Conservation (phyloP, 176 grass and related monocot genomes). For the Sorghum bicolor region DNA sequence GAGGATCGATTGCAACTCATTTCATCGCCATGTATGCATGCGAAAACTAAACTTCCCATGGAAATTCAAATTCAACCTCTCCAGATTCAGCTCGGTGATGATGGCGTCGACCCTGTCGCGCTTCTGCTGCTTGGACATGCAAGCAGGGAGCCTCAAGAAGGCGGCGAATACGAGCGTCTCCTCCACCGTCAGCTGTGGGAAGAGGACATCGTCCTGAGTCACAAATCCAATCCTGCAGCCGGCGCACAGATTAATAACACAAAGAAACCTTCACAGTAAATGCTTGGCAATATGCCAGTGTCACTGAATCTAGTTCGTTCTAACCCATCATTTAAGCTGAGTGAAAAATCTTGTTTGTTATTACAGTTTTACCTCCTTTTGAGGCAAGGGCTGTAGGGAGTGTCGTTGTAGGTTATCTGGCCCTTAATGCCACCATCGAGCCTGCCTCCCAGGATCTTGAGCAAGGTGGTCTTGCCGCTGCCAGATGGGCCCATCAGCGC, state of each 20-base stretch:
- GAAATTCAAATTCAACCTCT: slow-evolving; percentile 31
- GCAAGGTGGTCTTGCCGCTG: slow-evolving; percentile 91
- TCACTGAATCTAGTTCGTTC: not conserved
- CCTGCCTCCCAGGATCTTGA: slow-evolving; percentile 83
- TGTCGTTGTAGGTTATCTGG: slow-evolving; percentile 80
- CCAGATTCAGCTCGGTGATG: slow-evolving; percentile 75
- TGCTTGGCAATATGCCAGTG: no score
- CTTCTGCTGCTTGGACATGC: slow-evolving; percentile 86
- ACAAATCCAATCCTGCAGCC: slow-evolving; percentile 83
- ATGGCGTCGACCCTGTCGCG: slow-evolving; percentile 65
- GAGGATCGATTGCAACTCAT: not conserved
- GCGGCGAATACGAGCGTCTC: slow-evolving; percentile 93
- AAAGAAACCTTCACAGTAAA: no score
- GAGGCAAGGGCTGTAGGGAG: slow-evolving; percentile 66
- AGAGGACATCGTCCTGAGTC: slow-evolving; percentile 88
- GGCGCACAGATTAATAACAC: not conserved
- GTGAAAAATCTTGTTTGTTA: not conserved
- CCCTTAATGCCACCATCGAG: slow-evolving; percentile 62
- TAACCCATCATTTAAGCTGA: not conserved
- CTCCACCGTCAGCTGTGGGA: slow-evolving; percentile 90
- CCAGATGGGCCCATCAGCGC: slow-evolving; percentile 91
- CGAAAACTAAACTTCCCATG: not conserved
- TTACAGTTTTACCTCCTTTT: slow-evolving; percentile 56
- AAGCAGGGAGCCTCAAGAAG: slow-evolving; percentile 71
- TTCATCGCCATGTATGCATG: not conserved